Percentiles rank a stretch among this genome's conserved stretches.
Evolutionary conservation across 768 basidiomycete species (phyloP).

Genomic region (Arthromyces matolae): DNA sequence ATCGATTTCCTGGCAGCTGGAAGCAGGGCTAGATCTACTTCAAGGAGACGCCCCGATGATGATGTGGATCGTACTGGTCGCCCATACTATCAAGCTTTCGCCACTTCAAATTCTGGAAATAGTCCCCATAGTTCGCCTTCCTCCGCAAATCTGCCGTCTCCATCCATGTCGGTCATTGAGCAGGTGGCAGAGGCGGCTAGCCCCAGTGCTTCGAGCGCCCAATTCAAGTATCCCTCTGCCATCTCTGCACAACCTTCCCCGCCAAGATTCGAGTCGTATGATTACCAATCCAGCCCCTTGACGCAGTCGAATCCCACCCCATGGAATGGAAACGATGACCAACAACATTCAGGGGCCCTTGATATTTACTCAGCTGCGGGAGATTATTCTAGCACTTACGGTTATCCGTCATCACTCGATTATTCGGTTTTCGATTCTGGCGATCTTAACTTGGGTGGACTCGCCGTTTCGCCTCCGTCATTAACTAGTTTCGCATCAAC

Average conservation of each 20-base stretch:
- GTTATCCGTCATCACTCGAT: constrained; percentile 39
- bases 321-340: constrained; percentile 44
- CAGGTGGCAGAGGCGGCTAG: constrained; percentile 46
- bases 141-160: constrained; percentile 70
- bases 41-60: constrained; percentile 71
- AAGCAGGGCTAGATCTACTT: constrained; percentile 65
- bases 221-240: constrained; percentile 41
- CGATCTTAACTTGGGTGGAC: constrained; percentile 38
- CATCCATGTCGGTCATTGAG: constrained; percentile 51
- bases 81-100: constrained; percentile 52
- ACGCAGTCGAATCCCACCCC: constrained; percentile 35
- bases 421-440: constrained; percentile 38
- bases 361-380: constrained; percentile 40
- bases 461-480: constrained; percentile 53
- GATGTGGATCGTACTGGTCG: constrained; percentile 40
- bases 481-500: constrained; percentile 63
- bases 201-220: constrained; percentile 46
- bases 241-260: constrained; percentile 52
- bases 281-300: constrained; percentile 40
- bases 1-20: constrained; percentile 42
- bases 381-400: constrained; percentile 47
- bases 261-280: constrained; percentile 51
- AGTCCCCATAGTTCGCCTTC: constrained; percentile 77
- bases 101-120: constrained; percentile 45
- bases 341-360: constrained; percentile 29